These are phyloP conservation scores for Kwoniella bestiolae DNA, from an alignment of 768 basidiomycete genomes.

Conservation along the genomic window DNA sequence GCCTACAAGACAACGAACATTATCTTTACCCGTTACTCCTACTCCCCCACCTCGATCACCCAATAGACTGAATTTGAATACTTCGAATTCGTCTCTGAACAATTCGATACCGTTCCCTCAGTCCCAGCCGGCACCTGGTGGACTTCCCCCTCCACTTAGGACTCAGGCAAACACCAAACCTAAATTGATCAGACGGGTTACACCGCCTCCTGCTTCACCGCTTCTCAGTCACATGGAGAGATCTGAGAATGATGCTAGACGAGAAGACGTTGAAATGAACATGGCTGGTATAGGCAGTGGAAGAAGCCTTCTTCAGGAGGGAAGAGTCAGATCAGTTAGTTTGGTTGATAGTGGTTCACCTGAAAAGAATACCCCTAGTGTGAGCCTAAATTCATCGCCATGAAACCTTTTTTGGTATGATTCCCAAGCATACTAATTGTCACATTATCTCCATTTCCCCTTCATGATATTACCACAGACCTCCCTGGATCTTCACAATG, in stretches of 20 bases:
- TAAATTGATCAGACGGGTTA: constrained; percentile 1
- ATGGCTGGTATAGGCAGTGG: constrained; percentile 26
- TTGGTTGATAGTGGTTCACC: neutral
- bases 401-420: no score
- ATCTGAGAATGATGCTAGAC: neutral
- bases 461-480: neutral
- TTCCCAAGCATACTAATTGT: no score
- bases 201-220: constrained; percentile 9
- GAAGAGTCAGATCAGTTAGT: neutral
- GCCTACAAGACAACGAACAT: neutral
- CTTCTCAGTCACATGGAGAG: neutral
- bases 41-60: constrained; percentile 19
- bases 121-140: constrained; percentile 10
- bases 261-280: neutral
- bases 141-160: constrained; percentile 21
- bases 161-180: neutral
- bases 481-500: neutral
- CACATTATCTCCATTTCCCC: no score
- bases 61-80: neutral
- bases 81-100: neutral
- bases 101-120: constrained; percentile 8
- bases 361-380: neutral
- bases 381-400: neutral
- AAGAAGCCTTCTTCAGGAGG: neutral
- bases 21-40: constrained; percentile 6